These are phyloP conservation scores for Phytophthora cactorum DNA, from an alignment of 352 stramenopile species.

Conservation along the genomic window DNA sequence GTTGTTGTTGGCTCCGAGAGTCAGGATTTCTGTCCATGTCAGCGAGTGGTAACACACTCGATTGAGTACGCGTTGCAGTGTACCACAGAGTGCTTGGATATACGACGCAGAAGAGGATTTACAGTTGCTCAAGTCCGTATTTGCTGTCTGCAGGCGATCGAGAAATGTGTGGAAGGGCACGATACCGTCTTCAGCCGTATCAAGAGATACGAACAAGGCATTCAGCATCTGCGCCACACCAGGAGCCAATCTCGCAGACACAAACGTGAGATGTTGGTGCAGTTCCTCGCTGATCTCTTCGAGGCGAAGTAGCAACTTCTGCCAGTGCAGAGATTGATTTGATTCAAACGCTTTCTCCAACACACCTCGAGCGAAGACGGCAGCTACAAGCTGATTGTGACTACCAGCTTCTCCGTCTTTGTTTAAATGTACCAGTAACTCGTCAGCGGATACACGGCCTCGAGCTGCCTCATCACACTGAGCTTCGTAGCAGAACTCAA, in stretches of 20 bases:
- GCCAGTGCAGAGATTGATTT: conserved; percentile 56
- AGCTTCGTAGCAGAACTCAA: conserved; percentile 38
- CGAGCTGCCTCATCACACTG: conserved; percentile 29
- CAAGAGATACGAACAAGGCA: conserved; percentile 46
- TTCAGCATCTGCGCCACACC: conserved; percentile 27
- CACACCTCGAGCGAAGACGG: conserved; percentile 16
- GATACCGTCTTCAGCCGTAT: conserved; percentile 49
- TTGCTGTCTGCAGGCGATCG: conserved; percentile 31
- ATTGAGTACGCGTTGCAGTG: conserved; percentile 37
- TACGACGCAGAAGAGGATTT: conserved; percentile 31
- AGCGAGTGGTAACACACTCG: conserved; percentile 35
- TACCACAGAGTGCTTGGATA: conserved; percentile 33
- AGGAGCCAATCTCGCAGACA: conserved; percentile 37
- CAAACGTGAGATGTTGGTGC: conserved; percentile 39
- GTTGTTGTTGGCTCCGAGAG: conserved; percentile 16
- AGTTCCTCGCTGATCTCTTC: conserved; percentile 45
- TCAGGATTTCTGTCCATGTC: conserved; percentile 32
- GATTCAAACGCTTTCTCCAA: conserved; percentile 36
- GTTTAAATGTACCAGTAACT: conserved; percentile 14
- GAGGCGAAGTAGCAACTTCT: conserved; percentile 59
- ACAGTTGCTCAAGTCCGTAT: conserved; percentile 22
- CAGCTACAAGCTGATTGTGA: conserved; percentile 21
- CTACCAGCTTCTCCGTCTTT: conserved; percentile 6
- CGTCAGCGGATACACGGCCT: conserved; percentile 24
- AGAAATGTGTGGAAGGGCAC: conserved; percentile 53